phyloP scores from a whole-genome alignment of 768 basidiomycete genomes.

The Suillus decipiens region DNA sequence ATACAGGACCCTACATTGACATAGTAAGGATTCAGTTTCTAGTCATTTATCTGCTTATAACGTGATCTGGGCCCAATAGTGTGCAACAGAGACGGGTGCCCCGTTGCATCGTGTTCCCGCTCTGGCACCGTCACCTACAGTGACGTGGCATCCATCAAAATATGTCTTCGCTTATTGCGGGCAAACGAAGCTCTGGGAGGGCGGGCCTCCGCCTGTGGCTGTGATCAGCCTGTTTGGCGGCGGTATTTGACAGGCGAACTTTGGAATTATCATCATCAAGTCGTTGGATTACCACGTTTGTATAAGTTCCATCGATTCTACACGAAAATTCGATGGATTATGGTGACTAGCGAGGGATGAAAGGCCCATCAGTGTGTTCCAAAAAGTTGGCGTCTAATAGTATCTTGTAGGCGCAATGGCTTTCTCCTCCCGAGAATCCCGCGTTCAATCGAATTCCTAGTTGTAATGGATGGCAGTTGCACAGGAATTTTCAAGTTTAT shows the following conservation, averaged over 20 bases:
- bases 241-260: slow-evolving; percentile 27
- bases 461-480: background rate
- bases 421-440: background rate
- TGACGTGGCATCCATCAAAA: slow-evolving; percentile 82
- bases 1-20: slow-evolving; percentile 70
- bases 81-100: slow-evolving; percentile 73
- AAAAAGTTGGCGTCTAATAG: background rate
- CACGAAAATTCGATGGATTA: background rate
- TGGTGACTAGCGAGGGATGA: background rate
- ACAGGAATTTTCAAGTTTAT: background rate
- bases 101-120: slow-evolving; percentile 78
- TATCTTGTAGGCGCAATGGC: background rate
- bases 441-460: background rate
- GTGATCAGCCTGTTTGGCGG: slow-evolving; percentile 75
- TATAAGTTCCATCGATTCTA: background rate
- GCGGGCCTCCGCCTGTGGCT: slow-evolving; percentile 62
- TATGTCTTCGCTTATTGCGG: slow-evolving; percentile 83
- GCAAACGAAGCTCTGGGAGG: slow-evolving; percentile 68
- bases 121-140: slow-evolving; percentile 70
- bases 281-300: background rate
- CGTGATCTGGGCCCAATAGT: slow-evolving; percentile 43
- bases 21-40: slow-evolving; percentile 53
- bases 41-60: slow-evolving; percentile 6
- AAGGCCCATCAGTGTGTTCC: background rate
- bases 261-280: background rate